Evolutionary conservation across 2,329 filamentous ascomycete species (phyloP), one percentile per base, ranked within the genome.

Genomic region (Cytospora schulzeri): DNA sequence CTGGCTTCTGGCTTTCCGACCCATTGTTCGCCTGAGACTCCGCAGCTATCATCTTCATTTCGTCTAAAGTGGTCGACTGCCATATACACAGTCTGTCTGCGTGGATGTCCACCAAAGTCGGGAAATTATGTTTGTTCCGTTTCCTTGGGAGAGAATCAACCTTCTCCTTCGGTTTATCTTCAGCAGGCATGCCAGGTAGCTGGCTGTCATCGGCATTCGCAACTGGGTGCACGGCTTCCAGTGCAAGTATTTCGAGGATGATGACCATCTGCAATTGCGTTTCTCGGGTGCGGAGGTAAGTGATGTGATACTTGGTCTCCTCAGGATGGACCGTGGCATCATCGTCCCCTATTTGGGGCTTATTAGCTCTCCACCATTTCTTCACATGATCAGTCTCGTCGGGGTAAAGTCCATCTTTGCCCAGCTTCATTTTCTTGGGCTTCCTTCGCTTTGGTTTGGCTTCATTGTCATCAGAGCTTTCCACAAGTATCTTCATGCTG

Each of bases 21-120:
- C 73, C 69, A 6, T 73, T 69, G 3, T 70, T 72, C 3, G 73
- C 68, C 67, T 85, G 83, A 1, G 81, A 79, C 62, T 85, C 82
- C 53, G 81, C 80, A 19, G 83, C 70, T 17, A 84, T 71, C 45
- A 67, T 65, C 26, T 80, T 77, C 65, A 83, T 75, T 62, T 86
- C 84, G 68, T 90, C 85, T 26, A 86, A 78, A 41, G 88, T 86
- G 9, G 91, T 88, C 4, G 91, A 92, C 72, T 93, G 90, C 91
- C 91, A 94, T 66, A 95, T 95, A 70, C 89, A 92, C 28, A 95
- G 79, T 55, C 90, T 87, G 74, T 95, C 91, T 9, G 91, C 85
- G 59, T 93, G 85, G 0, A 92, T 80, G 71, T 94, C 91, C 5
- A 93, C 79, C 24, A 91, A 80, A 9, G 87, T 77, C 1, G 83